These are phyloP conservation scores for Auricularia auricula-judae DNA, from an alignment of 768 basidiomycete genomes.

Conservation along the genomic window DNA sequence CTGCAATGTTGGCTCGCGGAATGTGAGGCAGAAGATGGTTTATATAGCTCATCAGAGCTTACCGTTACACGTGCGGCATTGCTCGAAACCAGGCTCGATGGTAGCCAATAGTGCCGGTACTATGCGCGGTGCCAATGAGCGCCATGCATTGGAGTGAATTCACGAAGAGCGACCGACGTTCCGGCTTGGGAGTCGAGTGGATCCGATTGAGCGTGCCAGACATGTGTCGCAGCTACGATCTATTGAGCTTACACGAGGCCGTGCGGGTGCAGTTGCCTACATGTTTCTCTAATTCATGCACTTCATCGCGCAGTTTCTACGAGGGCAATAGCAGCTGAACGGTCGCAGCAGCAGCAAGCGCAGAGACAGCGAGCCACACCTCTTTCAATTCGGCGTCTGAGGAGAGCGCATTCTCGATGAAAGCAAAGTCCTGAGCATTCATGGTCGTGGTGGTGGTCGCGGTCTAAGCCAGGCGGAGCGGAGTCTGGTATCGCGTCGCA, in stretches of 20 bases:
- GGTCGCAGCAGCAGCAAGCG: not conserved
- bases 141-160: not conserved
- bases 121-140: constrained; percentile 15
- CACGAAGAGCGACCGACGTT: constrained; percentile 29
- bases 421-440: constrained; percentile 45
- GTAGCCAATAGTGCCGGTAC: constrained; percentile 50
- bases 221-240: constrained; percentile 43
- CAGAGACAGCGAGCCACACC: constrained; percentile 26
- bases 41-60: constrained; percentile 13
- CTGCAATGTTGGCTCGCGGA: constrained; percentile 12
- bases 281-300: constrained; percentile 60
- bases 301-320: constrained; percentile 74
- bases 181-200: constrained; percentile 56
- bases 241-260: not conserved
- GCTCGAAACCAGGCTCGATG: constrained; percentile 42
- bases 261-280: not conserved
- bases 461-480: not conserved
- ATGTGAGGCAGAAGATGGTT: not conserved
- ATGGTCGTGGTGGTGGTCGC: constrained; percentile 22
- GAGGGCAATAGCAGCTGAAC: constrained; percentile 6
- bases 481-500: not conserved
- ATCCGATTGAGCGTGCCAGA: constrained; percentile 69
- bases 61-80: constrained; percentile 39
- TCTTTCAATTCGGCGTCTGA: constrained; percentile 54
- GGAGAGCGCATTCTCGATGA: constrained; percentile 49